These are phyloP conservation scores for Fusarium domesticum DNA, from an alignment of 2,329 filamentous ascomycete genomes.

Conservation along the genomic window DNA sequence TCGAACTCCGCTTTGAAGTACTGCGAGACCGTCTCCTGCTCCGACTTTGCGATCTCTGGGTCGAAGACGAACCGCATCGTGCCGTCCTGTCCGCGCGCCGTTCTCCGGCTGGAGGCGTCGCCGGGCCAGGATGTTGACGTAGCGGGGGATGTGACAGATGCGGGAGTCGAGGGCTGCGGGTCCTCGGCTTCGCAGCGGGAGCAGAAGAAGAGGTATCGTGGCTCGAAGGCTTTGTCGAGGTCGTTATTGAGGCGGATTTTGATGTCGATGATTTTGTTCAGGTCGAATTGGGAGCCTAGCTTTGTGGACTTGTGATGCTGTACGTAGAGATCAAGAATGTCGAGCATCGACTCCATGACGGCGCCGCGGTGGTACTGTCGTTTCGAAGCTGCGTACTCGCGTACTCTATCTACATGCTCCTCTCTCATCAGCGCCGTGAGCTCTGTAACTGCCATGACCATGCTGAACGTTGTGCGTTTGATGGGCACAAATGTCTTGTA, in stretches of 20 bases:
- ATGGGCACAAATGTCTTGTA: constrained; percentile 92
- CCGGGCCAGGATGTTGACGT: constrained; percentile 39
- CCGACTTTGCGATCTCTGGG: constrained; percentile 67
- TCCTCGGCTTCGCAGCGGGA: constrained; percentile 47
- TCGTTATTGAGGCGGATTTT: constrained; percentile 86
- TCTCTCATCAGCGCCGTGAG: constrained; percentile 64
- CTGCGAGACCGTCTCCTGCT: constrained; percentile 63
- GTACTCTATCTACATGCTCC: constrained; percentile 49
- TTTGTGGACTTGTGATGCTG: constrained; percentile 74
- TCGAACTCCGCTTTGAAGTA: constrained; percentile 74
- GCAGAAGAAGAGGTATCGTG: constrained; percentile 63
- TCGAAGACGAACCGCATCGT: constrained; percentile 91
- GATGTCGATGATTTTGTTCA: constrained; percentile 78
- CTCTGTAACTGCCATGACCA: constrained; percentile 80
- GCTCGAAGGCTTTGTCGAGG: constrained; percentile 59
- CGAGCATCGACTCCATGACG: constrained; percentile 76
- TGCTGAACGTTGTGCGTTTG: constrained; percentile 82
- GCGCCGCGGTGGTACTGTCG: constrained; percentile 47
- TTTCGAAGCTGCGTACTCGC: constrained; percentile 48
- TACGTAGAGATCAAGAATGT: constrained; percentile 88
- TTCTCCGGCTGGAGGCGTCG: constrained; percentile 31
- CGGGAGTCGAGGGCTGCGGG: constrained; percentile 32
- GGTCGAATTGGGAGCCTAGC: constrained; percentile 67
- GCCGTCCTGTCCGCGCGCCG: constrained; percentile 55
- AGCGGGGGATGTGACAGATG: constrained; percentile 37